Percentiles rank a stretch among this genome's conserved stretches.
phyloP scores from a whole-genome alignment of 2,329 filamentous ascomycete genomes.

The Neonectria coccinea region DNA sequence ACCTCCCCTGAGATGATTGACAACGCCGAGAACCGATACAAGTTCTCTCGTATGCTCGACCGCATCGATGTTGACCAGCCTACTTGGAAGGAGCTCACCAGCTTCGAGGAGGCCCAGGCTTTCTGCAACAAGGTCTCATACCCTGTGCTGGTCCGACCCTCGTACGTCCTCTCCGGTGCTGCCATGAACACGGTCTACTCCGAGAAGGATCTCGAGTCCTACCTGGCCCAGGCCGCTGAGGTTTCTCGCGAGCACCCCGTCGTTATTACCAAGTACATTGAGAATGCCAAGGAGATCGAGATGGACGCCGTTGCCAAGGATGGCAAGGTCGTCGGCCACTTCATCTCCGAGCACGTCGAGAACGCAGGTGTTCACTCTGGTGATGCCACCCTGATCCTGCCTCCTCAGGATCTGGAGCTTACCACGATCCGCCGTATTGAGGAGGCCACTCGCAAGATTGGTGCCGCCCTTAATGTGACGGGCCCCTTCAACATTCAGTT shows the following conservation, averaged over 20 bases:
- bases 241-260: slow-evolving; percentile 97
- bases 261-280: slow-evolving; percentile 99
- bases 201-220: slow-evolving; percentile 88
- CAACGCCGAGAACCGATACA: slow-evolving; percentile 95
- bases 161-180: slow-evolving; percentile 95
- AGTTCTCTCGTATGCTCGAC: slow-evolving; percentile 98
- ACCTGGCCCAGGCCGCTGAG: slow-evolving; percentile 89
- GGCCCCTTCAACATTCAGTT: slow-evolving; percentile 99
- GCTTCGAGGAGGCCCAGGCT: slow-evolving; percentile 86
- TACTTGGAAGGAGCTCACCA: slow-evolving; percentile 97
- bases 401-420: slow-evolving; percentile 89
- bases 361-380: slow-evolving; percentile 99
- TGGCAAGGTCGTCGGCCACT: slow-evolving; percentile 91
- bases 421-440: slow-evolving; percentile 93
- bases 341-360: slow-evolving; percentile 98
- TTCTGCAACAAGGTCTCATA: slow-evolving; percentile 94
- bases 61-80: slow-evolving; percentile 95
- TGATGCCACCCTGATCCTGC: slow-evolving; percentile 94
- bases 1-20: slow-evolving; percentile 99
- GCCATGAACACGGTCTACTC: slow-evolving; percentile 99
- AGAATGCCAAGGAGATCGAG: slow-evolving; percentile 99
- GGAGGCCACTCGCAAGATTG: slow-evolving; percentile 96
- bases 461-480: slow-evolving; percentile 91
- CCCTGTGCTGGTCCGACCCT: slow-evolving; percentile 93
- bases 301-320: slow-evolving; percentile 98